Percentiles rank a stretch among this genome's conserved stretches.
Conservation (phyloP, 2,329 filamentous ascomycete species). For the Colletotrichum sp. region DNA sequence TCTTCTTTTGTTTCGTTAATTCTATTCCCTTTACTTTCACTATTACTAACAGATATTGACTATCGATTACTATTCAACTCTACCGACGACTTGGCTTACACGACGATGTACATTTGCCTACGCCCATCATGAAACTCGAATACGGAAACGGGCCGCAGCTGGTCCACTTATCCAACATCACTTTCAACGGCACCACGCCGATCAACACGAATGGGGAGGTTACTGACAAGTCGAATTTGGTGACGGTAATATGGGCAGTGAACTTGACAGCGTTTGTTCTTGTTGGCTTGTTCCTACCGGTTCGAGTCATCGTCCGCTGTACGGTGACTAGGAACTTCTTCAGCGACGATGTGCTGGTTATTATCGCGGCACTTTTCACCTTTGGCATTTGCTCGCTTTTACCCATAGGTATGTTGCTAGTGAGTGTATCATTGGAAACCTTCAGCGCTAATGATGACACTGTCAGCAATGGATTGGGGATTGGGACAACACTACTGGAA, state of each 20-base stretch:
- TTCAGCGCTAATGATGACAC: not conserved
- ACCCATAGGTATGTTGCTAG: not conserved
- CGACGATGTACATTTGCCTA: not conserved
- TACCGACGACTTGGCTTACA: not conserved
- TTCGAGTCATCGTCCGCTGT: constrained; percentile 11
- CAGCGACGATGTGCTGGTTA: constrained; percentile 17
- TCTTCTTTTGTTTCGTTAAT: not conserved
- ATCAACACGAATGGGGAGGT: not conserved
- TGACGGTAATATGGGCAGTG: constrained; percentile 8
- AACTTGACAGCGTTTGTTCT: constrained; percentile 18
- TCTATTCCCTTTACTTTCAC: not conserved
- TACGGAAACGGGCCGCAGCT: not conserved
- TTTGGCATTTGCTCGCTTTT: constrained; percentile 12
- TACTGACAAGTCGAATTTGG: not conserved
- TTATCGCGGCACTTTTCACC: constrained; percentile 14
- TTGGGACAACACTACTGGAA: constrained; percentile 14
- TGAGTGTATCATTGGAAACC: not conserved
- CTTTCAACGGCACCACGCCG: not conserved
- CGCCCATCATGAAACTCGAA: not conserved
- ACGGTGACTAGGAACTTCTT: constrained; percentile 14
- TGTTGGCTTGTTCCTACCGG: constrained; percentile 2
- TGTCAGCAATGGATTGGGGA: constrained; percentile 5
- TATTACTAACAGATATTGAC: not conserved
- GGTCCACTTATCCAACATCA: not conserved
- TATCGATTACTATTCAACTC: not conserved